Percentiles rank a stretch among this genome's conserved stretches.
These are phyloP conservation scores for Endothia cerciana DNA, from an alignment of 2,329 filamentous ascomycete species.

Conservation along the genomic window DNA sequence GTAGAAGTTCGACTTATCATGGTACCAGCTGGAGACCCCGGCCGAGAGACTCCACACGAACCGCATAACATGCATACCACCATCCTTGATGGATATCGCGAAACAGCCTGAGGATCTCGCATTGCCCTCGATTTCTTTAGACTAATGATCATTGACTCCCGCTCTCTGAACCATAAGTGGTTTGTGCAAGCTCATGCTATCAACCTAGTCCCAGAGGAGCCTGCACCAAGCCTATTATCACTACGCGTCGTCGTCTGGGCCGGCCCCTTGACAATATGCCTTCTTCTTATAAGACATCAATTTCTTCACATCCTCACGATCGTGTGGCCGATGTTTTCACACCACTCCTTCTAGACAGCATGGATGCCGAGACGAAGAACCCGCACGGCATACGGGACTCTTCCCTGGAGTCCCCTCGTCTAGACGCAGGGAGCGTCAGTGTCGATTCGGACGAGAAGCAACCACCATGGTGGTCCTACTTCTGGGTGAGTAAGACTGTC, in stretches of 20 bases:
- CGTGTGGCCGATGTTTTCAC: conserved; percentile 10
- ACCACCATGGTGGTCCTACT: conserved; percentile 28
- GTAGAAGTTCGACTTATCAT: neutral
- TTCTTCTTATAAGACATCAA: conserved; percentile 16
- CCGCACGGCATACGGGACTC: conserved; percentile 17
- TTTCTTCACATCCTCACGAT: conserved; percentile 2
- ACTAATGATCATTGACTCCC: neutral
- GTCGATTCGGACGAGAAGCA: neutral
- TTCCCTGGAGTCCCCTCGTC: conserved; percentile 6
- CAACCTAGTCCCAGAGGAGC: conserved; percentile 7
- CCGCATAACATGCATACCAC: neutral
- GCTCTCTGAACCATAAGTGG: neutral
- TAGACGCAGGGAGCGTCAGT: neutral
- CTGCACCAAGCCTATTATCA: neutral
- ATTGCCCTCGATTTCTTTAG: neutral
- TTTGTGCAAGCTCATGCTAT: neutral
- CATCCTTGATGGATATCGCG: neutral
- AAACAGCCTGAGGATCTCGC: neutral
- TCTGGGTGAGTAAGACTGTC: conserved; percentile 19
- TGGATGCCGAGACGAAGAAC: conserved; percentile 22
- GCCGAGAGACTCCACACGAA: neutral
- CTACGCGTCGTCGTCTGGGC: neutral
- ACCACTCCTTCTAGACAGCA: conserved; percentile 25
- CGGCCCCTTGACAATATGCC: conserved; percentile 13
- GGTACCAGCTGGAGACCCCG: too few species aligned